Evolutionary conservation across 306 rosid genomes (phyloP), one percentile per base, ranked within the genome.

Genomic region (Biancaea sappan): DNA sequence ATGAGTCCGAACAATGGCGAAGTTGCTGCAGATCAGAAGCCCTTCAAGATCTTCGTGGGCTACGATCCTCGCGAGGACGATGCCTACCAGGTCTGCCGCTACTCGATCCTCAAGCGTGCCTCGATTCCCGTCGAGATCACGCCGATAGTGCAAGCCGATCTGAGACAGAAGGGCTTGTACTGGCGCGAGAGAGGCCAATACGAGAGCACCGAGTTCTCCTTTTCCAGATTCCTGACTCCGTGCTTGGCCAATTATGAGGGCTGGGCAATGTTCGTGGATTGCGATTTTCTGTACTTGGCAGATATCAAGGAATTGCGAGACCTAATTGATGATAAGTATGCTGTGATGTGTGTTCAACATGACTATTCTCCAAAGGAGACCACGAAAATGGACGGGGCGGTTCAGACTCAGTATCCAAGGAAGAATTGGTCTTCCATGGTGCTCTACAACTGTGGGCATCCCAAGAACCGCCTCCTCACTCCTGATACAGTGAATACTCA

Each of bases 351-450:
- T 73, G 93, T 88, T 34, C 93, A 88, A 13, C 93, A 88, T 67
- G 93, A 88, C 24, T 88, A 88, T 46, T 4, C 91, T 22, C 93
- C 93, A 28, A 88, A 88, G 56, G 93, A 88, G 77, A 78, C 91
- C 5, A 88, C 90, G 21, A 88, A 88, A 63, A 88, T 88, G 93
- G 93, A 88, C 67, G 93, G 93, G 4, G 93, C 93, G 0, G 89
- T 88, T 37, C 93, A 88, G 68, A 88, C 93, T 37, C 87, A 86
- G 70, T 88, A 88, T 34, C 93, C 93, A 0, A 84, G 93, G 53
- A 88, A 88, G 87, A 88, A 88, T 65, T 88, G 93, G 93, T 88
- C 93, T 70, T 88, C 93, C 6, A 88, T 88, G 93, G 93, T 88
- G 53, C 70, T 88, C 66, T 88, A 88, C 72, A 88, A 88, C 63